Evolutionary conservation across 1,284 basidiomycete genomes (phyloP).

Genomic region (Mrakiaceae sp.): DNA sequence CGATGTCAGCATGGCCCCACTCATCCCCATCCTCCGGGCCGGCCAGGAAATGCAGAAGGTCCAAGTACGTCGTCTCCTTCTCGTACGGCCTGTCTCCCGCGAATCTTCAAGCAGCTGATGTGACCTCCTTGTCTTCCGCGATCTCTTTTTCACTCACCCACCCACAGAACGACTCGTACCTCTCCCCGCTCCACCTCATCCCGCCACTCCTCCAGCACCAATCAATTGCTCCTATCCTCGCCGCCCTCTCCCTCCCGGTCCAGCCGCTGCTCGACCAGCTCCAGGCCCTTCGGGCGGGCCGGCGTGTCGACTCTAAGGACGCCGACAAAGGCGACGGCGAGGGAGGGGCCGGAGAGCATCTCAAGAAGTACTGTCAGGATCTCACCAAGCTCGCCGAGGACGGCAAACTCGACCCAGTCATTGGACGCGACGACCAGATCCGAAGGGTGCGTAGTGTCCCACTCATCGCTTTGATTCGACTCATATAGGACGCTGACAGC

Average conservation of each 20-base stretch:
- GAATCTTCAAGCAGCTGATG: neutral
- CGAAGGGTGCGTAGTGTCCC: constrained; percentile 29
- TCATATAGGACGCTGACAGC: neutral
- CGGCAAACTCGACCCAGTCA: constrained; percentile 47
- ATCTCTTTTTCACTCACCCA: neutral
- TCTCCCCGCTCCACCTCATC: constrained; percentile 16
- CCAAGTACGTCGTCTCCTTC: constrained; percentile 1
- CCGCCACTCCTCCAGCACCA: constrained; percentile 14
- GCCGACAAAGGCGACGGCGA: constrained; percentile 29
- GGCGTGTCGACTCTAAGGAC: constrained; percentile 34
- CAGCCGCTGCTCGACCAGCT: constrained; percentile 12
- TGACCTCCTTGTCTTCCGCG: neutral
- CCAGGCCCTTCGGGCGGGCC: constrained; percentile 27
- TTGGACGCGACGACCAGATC: constrained; percentile 44
- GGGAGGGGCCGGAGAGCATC: constrained; percentile 1
- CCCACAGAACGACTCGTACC: constrained; percentile 11
- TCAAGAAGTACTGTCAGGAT: constrained; percentile 29
- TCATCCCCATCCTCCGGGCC: constrained; percentile 16
- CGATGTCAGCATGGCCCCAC: constrained; percentile 31
- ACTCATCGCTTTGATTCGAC: neutral
- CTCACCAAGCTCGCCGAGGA: constrained; percentile 38
- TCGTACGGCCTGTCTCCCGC: neutral
- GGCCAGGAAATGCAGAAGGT: constrained; percentile 10
- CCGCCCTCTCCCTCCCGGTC: constrained; percentile 4
- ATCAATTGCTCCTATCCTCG: constrained; percentile 12